A percentile compares a stretch with the other conserved stretches of the same genome.
Evolutionary conservation across 441 rosid species (phyloP).

Genomic region (Erodium moschatum): DNA sequence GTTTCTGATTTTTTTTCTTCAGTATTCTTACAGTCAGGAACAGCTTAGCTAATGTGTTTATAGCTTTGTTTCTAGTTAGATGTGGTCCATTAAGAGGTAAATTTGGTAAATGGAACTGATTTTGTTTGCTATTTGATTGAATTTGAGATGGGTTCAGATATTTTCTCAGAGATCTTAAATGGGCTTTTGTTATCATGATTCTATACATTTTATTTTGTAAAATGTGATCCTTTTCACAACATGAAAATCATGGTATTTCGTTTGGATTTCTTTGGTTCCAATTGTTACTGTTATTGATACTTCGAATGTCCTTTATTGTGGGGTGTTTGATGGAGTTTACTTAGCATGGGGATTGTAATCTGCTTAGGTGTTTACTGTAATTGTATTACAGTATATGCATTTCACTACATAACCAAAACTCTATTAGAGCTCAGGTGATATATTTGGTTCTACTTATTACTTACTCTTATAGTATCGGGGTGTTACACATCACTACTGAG

Average conservation of each 20-base stretch:
- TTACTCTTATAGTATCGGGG: background rate
- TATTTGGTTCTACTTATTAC: background rate
- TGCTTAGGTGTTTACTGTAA: background rate
- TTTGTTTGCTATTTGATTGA: background rate
- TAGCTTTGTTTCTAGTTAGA: too few species aligned
- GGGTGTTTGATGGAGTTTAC: too few species aligned
- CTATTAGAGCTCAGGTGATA: background rate
- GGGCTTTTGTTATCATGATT: background rate
- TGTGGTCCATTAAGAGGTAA: conserved; percentile 13
- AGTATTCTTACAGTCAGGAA: too few species aligned
- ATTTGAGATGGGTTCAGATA: conserved; percentile 11
- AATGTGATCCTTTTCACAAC: background rate
- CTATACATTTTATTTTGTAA: background rate
- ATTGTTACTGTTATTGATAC: background rate
- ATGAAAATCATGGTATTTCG: background rate
- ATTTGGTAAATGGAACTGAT: background rate
- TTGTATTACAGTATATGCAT: background rate
- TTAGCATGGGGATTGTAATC: too few species aligned
- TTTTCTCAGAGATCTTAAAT: background rate
- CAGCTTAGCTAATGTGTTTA: too few species aligned
- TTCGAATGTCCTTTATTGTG: background rate
- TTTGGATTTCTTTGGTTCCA: background rate
- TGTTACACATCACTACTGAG: conserved; percentile 11
- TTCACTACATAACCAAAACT: background rate
- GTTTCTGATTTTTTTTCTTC: too few species aligned